Percentiles rank a stretch among this genome's conserved stretches.
phyloP scores from a whole-genome alignment of 192 early-diverging fungal species.

The Coemansia sp. region DNA sequence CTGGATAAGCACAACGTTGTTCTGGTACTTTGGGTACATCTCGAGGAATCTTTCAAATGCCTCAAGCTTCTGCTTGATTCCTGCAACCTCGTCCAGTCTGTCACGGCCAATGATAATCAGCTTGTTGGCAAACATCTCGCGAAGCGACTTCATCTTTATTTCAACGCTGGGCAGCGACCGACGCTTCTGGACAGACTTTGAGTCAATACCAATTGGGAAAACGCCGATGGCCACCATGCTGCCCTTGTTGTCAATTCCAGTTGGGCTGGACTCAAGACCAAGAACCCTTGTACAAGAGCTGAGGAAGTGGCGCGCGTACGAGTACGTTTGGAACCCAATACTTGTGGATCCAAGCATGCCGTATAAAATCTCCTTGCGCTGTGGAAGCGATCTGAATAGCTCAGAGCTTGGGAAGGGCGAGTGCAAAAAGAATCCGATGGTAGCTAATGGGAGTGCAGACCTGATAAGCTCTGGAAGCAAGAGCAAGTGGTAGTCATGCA shows the following conservation, averaged over 20 bases:
- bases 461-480: slow-evolving; percentile 86
- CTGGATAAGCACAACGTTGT: slow-evolving; percentile 92
- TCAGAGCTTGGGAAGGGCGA: slow-evolving; percentile 96
- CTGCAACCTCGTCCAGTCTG: slow-evolving; percentile 91
- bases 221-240: slow-evolving; percentile 78
- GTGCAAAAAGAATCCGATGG: slow-evolving; percentile 93
- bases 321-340: slow-evolving; percentile 97
- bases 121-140: slow-evolving; percentile 83
- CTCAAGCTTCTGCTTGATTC: slow-evolving; percentile 92
- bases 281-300: slow-evolving; percentile 92
- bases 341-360: slow-evolving; percentile 92
- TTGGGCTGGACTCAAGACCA: slow-evolving; percentile 88
- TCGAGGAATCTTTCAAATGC: slow-evolving; percentile 92
- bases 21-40: slow-evolving; percentile 88
- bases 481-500: slow-evolving; percentile 97
- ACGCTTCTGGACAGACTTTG: slow-evolving; percentile 64
- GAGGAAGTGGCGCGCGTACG: slow-evolving; percentile 91
- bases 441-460: slow-evolving; percentile 70
- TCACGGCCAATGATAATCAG: slow-evolving; percentile 96
- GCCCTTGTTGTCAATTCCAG: slow-evolving; percentile 81
- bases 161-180: slow-evolving; percentile 66
- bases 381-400: slow-evolving; percentile 85
- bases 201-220: slow-evolving; percentile 98
- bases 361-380: slow-evolving; percentile 77
- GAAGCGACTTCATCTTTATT: slow-evolving; percentile 77